These are phyloP conservation scores for Fusarium sp. DNA, from an alignment of 2,329 filamentous ascomycete genomes.

Conservation along the genomic window DNA sequence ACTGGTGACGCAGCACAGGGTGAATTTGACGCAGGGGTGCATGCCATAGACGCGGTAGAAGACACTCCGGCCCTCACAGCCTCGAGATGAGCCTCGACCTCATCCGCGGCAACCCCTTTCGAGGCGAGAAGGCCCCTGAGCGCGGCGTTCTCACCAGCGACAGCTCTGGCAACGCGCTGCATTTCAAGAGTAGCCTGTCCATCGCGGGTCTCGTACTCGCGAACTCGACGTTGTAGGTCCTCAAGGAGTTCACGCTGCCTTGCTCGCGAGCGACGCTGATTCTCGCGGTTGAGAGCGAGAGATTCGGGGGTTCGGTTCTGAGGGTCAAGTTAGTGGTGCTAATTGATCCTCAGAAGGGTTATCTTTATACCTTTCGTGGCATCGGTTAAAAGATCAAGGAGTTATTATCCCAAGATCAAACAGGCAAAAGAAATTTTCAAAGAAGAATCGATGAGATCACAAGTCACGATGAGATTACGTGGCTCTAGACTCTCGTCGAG, in stretches of 20 bases:
- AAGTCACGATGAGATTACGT: background rate
- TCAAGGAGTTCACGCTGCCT: conserved; percentile 58
- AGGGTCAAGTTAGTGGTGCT: background rate
- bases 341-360: background rate
- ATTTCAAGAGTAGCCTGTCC: conserved; percentile 59
- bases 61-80: background rate
- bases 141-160: conserved; percentile 56
- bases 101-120: conserved; percentile 31
- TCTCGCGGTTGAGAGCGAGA: conserved; percentile 52
- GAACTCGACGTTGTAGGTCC: conserved; percentile 54
- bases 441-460: background rate
- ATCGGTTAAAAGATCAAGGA: background rate
- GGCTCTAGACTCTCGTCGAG: background rate
- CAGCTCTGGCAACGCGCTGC: conserved; percentile 58
- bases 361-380: conserved; percentile 31
- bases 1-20: conserved; percentile 22
- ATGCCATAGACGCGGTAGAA: background rate
- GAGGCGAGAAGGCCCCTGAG: conserved; percentile 47
- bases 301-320: conserved; percentile 43
- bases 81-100: conserved; percentile 37
- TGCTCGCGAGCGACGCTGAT: conserved; percentile 60
- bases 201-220: conserved; percentile 56
- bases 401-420: background rate
- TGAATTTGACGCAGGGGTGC: conserved; percentile 18
- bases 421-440: background rate